Conservation (phyloP, 75 land plant genomes). For the Selaginella tamariscina region DNA sequence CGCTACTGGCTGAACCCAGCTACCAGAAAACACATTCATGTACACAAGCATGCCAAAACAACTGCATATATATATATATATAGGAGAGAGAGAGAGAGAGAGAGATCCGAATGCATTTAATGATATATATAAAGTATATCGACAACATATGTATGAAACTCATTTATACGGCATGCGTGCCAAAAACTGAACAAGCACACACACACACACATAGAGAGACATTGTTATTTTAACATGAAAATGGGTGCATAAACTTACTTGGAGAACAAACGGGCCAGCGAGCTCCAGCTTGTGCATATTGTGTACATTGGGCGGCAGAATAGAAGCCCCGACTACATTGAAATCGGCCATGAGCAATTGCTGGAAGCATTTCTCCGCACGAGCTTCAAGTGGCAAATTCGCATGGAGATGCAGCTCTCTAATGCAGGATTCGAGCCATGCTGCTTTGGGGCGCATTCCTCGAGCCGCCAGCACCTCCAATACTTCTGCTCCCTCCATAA, state of each 20-base stretch:
- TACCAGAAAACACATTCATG: too few relatives aligned
- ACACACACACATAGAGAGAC: background rate
- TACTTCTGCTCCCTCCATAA: too few relatives aligned
- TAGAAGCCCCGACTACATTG: slow-evolving; percentile 39
- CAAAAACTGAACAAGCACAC: background rate
- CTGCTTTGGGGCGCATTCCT: slow-evolving; percentile 37
- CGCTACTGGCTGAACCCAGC: too few relatives aligned
- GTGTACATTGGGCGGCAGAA: slow-evolving; percentile 52
- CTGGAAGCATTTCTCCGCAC: slow-evolving; percentile 53
- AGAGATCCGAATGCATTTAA: too few relatives aligned
- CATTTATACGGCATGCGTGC: background rate
- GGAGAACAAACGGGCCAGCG: slow-evolving; percentile 73
- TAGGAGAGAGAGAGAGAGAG: too few relatives aligned
- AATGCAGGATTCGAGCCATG: slow-evolving; percentile 50
- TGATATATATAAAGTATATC: too few relatives aligned
- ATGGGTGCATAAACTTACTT: slow-evolving; percentile 29
- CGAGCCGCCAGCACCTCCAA: slow-evolving; percentile 28
- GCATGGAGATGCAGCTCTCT: slow-evolving; percentile 11
- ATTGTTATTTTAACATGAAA: background rate
- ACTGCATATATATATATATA: background rate
- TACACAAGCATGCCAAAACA: background rate
- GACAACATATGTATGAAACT: too few relatives aligned
- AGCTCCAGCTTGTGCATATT: slow-evolving; percentile 54
- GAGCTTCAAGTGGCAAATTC: slow-evolving; percentile 19
- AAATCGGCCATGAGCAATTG: slow-evolving; percentile 35